Base-by-base conservation (phyloP, 495 filamentous ascomycete genomes). In the Jackrogersella minutella region DNA sequence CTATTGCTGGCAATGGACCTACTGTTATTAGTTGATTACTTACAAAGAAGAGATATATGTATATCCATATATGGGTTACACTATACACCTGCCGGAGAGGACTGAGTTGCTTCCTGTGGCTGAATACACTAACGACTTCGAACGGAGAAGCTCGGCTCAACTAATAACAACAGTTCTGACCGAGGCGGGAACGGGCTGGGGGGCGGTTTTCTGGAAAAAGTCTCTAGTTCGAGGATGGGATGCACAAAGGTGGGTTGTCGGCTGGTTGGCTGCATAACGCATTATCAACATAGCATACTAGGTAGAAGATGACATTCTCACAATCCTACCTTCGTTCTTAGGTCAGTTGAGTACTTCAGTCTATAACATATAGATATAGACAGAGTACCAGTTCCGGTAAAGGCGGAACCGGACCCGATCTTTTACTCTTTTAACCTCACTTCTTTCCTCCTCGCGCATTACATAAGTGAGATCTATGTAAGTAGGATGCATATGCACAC, bases 181-280 rank as follows among this genome's bases (percentile, higher is more conserved):
- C 10, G 41, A 26, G 19, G 11, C 41, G 41, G 11, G 26, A 13
- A 28, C 19, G 37, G 28, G 24, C 59, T 49, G 40, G 59, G n/a
- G 55, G 66, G 60, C 55, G 6, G 56, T 64, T 69, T 69, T 64
- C 66, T 64, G 60, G 66, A 69, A 69, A 69, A 69, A 26, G n/a
- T 63, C 58, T 19, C 65, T n/a, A 68, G 58, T 47, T 69, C 60
- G 28, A 68, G 40, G 54, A n/a, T 53, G 50, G 11, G 40, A 69
- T 52, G 66, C 60, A 64, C 43, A 19, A 60, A 16, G 62, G 61
- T 64, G 66, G 61, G n/a, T 56, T 43, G n/a, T 51, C 22, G 33
- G 26, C 47, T 50, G 55, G 60, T 43, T 50, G 59, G 50, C 31
- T 47, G 66, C 60, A 69, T 69, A 55, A 28, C 17, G 50, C 54